A percentile compares a stretch with the other conserved stretches of the same genome.
phyloP scores from a whole-genome alignment of 2,329 filamentous ascomycete genomes.

The Sclerotinia borealis region DNA sequence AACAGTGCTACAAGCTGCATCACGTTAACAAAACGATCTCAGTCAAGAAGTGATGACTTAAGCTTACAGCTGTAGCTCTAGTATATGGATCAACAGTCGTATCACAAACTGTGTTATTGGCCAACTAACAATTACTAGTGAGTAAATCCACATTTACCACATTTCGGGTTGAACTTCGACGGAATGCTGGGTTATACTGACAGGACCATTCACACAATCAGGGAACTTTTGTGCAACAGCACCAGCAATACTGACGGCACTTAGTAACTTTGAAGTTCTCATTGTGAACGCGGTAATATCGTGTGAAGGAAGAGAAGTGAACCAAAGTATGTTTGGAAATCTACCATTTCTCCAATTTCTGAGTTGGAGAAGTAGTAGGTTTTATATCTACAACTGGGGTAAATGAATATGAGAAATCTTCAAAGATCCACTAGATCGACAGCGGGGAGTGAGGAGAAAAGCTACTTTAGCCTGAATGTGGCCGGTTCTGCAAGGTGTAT shows the following conservation, averaged over 20 bases:
- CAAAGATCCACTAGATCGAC: background rate
- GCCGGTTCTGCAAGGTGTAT: background rate
- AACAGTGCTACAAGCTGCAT: constrained; percentile 13
- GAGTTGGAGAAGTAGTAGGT: background rate
- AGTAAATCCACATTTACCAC: background rate
- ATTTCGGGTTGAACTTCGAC: background rate
- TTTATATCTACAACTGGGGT: background rate
- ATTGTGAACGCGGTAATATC: background rate
- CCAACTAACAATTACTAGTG: constrained; percentile 30
- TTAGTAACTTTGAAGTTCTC: background rate
- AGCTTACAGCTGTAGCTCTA: constrained; percentile 20
- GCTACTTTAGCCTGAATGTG: background rate
- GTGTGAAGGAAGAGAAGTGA: background rate
- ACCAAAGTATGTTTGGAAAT: background rate
- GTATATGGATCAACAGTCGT: constrained; percentile 12
- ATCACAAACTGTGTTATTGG: constrained; percentile 32
- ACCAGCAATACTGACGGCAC: background rate
- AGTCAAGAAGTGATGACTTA: background rate
- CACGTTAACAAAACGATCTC: background rate
- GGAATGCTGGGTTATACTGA: background rate
- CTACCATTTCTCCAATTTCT: background rate
- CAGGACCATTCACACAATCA: constrained; percentile 45
- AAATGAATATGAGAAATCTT: background rate
- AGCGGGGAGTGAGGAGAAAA: background rate
- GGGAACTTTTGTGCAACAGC: constrained; percentile 36